Conservation (phyloP, 2,329 filamentous ascomycete species). For the Botrytis sinoallii region DNA sequence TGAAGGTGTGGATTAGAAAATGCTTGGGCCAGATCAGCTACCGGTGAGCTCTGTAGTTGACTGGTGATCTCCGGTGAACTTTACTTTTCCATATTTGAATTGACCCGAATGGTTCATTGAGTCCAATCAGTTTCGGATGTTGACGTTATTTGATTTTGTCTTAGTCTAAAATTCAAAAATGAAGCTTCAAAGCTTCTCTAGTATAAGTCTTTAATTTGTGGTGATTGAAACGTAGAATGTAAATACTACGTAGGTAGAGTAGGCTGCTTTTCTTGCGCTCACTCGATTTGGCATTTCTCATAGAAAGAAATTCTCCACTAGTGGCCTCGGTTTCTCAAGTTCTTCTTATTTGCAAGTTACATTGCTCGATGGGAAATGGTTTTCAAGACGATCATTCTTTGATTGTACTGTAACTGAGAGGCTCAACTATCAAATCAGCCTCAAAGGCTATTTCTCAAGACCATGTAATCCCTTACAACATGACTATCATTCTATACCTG, state of each 20-base stretch:
- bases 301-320: background rate
- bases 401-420: background rate
- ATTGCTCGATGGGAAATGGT: background rate
- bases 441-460: background rate
- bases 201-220: background rate
- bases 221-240: background rate
- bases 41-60: background rate
- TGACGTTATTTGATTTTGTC: background rate
- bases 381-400: background rate
- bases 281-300: background rate
- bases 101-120: background rate
- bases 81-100: background rate
- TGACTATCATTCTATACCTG: background rate
- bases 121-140: background rate
- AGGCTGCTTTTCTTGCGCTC: background rate
- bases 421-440: background rate
- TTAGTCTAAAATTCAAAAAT: background rate
- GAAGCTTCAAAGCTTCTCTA: background rate
- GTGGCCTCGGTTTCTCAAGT: background rate
- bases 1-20: constrained; percentile 13
- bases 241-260: background rate
- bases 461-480: background rate
- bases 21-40: background rate
- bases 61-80: background rate
- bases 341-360: background rate